phyloP scores from a whole-genome alignment of 2,329 filamentous ascomycete species.

The Phaeosphaeria sp. region DNA sequence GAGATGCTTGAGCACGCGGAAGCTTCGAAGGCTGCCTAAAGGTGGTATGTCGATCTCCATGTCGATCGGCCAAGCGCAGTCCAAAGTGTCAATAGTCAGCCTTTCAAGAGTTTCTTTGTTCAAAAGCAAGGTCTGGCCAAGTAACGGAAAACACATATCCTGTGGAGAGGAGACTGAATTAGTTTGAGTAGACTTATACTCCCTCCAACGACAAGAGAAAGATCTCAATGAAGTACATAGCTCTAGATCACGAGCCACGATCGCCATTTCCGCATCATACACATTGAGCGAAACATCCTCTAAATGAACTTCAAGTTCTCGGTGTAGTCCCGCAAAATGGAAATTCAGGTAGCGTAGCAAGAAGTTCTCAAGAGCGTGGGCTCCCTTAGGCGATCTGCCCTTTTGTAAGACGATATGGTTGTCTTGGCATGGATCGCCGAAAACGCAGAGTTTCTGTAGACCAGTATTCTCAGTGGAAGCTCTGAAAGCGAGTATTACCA shows the following conservation, averaged over 20 bases:
- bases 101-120: conserved; percentile 6
- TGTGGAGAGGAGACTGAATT: not conserved
- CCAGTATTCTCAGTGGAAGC: not conserved
- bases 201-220: not conserved
- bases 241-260: not conserved
- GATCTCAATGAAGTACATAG: not conserved
- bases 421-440: not conserved
- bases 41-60: conserved; percentile 12
- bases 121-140: not conserved
- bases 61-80: conserved; percentile 12
- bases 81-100: conserved; percentile 15
- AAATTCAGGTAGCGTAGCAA: not conserved
- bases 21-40: conserved; percentile 18
- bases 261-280: not conserved
- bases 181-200: not conserved
- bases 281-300: not conserved
- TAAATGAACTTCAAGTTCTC: not conserved
- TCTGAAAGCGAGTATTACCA: not conserved
- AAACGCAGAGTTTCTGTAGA: not conserved
- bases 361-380: not conserved
- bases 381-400: not conserved
- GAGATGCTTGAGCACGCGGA: conserved; percentile 14
- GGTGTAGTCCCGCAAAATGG: not conserved
- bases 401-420: not conserved
- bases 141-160: not conserved